Conservation (phyloP, 768 basidiomycete species). For the Daedalea quercina region DNA sequence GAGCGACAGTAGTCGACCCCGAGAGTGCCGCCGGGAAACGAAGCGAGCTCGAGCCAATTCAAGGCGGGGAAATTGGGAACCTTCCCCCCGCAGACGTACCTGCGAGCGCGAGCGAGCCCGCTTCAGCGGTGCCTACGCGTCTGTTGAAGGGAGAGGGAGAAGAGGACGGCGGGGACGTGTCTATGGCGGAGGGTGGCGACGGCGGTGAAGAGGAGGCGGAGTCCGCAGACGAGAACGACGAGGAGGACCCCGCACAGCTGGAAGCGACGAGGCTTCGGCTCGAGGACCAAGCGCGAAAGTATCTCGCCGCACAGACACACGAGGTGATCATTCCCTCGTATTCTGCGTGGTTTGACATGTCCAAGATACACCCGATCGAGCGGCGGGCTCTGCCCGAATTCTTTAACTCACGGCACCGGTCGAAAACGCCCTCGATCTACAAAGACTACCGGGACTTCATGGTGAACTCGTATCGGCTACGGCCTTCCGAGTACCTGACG, state of each 20-base stretch:
- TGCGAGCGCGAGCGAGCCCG: slow-evolving; percentile 26
- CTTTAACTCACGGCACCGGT: slow-evolving; percentile 92
- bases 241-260: slow-evolving; percentile 78
- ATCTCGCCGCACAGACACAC: slow-evolving; percentile 95
- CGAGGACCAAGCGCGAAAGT: slow-evolving; percentile 86
- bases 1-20: slow-evolving; percentile 71
- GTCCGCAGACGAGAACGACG: slow-evolving; percentile 76
- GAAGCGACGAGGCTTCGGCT: slow-evolving; percentile 74
- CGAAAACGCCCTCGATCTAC: slow-evolving; percentile 95
- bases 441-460: slow-evolving; percentile 99
- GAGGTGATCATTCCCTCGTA: slow-evolving; percentile 97
- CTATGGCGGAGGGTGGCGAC: slow-evolving; percentile 74
- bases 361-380: slow-evolving; percentile 89
- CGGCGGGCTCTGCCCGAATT: slow-evolving; percentile 92
- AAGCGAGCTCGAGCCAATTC: slow-evolving; percentile 80
- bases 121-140: slow-evolving; percentile 25
- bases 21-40: slow-evolving; percentile 80
- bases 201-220: slow-evolving; percentile 78
- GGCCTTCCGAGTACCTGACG: slow-evolving; percentile 93
- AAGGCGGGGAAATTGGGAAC: slow-evolving; percentile 75
- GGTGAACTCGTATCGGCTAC: slow-evolving; percentile 95
- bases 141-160: slow-evolving; percentile 43
- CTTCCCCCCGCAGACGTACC: slow-evolving; percentile 35
- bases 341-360: slow-evolving; percentile 97
- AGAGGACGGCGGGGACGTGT: slow-evolving; percentile 68